Evolutionary conservation across 257 asterid genomes (phyloP).

Genomic region (Jaltomata sinuosa): DNA sequence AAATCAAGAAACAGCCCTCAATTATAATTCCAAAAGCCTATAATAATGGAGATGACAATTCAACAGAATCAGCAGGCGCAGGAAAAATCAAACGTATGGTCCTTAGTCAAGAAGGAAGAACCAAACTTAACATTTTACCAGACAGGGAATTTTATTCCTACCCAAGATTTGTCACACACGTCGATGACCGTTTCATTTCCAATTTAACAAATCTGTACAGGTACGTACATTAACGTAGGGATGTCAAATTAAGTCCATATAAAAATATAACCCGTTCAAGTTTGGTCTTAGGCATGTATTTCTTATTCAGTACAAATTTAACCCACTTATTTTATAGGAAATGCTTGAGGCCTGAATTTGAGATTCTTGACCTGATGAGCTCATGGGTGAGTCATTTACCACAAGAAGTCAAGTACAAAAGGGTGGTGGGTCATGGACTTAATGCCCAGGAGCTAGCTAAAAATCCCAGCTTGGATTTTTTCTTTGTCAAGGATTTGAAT

Average conservation of each 20-base stretch:
- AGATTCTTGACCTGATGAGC: slow-evolving; percentile 75
- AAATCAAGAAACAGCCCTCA: background rate
- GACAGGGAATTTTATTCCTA: slow-evolving; percentile 61
- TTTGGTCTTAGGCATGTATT: background rate
- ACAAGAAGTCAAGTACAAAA: slow-evolving; percentile 43
- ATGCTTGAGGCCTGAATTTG: slow-evolving; percentile 49
- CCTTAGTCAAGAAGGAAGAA: slow-evolving; percentile 44
- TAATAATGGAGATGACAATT: slow-evolving; percentile 1
- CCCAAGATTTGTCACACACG: slow-evolving; percentile 69
- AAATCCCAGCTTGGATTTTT: slow-evolving; percentile 55
- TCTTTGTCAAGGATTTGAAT: slow-evolving; percentile 74
- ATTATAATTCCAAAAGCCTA: slow-evolving; percentile 2
- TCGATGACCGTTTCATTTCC: slow-evolving; percentile 51
- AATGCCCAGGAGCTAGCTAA: slow-evolving; percentile 70
- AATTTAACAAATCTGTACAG: slow-evolving; percentile 38
- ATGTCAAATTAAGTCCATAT: background rate
- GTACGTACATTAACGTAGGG: background rate
- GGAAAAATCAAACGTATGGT: slow-evolving; percentile 56
- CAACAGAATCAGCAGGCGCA: slow-evolving; percentile 18
- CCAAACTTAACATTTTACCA: slow-evolving; percentile 42
- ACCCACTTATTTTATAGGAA: background rate
- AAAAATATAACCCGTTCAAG: background rate
- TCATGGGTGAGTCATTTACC: slow-evolving; percentile 91
- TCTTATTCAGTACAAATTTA: background rate
- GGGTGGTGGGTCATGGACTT: slow-evolving; percentile 79